Evolutionary conservation across 2,329 filamentous ascomycete species (phyloP).

Genomic region (Colletotrichum melonis): DNA sequence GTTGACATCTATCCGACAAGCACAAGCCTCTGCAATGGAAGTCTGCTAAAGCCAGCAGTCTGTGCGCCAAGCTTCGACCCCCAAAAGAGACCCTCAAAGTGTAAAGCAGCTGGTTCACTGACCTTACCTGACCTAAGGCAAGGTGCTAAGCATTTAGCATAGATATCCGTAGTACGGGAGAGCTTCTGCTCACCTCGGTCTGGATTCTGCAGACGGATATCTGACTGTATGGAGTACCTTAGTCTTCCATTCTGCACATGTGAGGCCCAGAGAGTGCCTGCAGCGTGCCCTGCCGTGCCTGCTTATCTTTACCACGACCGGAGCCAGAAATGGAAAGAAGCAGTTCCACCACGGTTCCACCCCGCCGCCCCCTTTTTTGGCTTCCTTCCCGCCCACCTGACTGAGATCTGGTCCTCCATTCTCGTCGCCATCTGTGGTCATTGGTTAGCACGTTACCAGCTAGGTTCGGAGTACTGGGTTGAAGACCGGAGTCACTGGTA

Average conservation of each 20-base stretch:
- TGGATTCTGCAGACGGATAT: too few relatives aligned
- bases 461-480: too few relatives aligned
- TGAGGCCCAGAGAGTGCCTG: not conserved
- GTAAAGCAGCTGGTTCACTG: not conserved
- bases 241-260: not conserved
- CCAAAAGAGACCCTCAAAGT: not conserved
- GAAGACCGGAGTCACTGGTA: too few relatives aligned
- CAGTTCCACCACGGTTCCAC: constrained; percentile 11
- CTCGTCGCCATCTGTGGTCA: not conserved
- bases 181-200: not conserved
- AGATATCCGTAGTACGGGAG: not conserved
- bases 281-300: not conserved
- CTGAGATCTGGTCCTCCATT: constrained; percentile 4
- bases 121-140: not conserved
- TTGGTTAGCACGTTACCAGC: too few relatives aligned
- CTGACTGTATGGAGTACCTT: not conserved
- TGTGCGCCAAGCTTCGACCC: constrained; percentile 24
- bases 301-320: not conserved
- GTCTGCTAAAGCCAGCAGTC: constrained; percentile 20
- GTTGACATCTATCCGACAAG: not conserved
- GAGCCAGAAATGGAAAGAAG: constrained; percentile 21
- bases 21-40: constrained; percentile 18
- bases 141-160: too few relatives aligned
- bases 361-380: constrained; percentile 18
- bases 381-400: constrained; percentile 3